Evolutionary conservation across 2,329 filamentous ascomycete genomes (phyloP), one percentile per base, ranked within the genome.

Genomic region (Zelopaecilomyces penicillatus): DNA sequence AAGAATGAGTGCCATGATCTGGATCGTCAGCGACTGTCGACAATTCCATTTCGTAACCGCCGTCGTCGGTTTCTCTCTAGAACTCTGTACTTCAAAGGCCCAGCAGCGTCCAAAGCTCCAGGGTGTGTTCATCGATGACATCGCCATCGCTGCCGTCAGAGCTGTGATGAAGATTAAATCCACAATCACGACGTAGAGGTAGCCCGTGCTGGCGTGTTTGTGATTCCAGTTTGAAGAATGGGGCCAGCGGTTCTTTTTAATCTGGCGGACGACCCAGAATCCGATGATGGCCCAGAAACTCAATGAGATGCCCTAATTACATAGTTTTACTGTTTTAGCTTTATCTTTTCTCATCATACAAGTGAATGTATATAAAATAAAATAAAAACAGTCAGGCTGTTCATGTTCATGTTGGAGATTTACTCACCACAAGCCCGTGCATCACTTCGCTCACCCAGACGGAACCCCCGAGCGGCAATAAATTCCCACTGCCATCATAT

Each of bases 141-240:
- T 9, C 32, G 9, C 39, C 5, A 41, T 39, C 4, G 39, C 46
- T 5, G 31, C 27, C 5, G 40, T 10, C 8, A 48, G 12, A 12
- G 19, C 31, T 7, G n/a, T 31, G n/a, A 45, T 11, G 28, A 48
- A 48, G 30, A n/a, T 32, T 4, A 41, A 26, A 26, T 48, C 42
- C 4, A 45, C 26, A 31, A 40, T 6, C 19, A 45, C 26, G 6
- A 45, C n/a, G 43, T 48, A 50, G 39, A 50, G 43, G 39, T 42
- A 37, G 39, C 28, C 9, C 8, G 32, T 42, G 12, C 19, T 12
- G 4, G 30, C 35, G 6, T 30, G 28, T 9, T 37, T 19, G 9
- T 37, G 26, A 11, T 11, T 28, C 44, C 44, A 47, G 8, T 19
- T 19, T 19, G 19, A 19, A 19, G 19, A 19, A 19, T 19, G 19